Conservation (phyloP, 495 filamentous ascomycete species). For the Hypomontagnella submonticulosa region DNA sequence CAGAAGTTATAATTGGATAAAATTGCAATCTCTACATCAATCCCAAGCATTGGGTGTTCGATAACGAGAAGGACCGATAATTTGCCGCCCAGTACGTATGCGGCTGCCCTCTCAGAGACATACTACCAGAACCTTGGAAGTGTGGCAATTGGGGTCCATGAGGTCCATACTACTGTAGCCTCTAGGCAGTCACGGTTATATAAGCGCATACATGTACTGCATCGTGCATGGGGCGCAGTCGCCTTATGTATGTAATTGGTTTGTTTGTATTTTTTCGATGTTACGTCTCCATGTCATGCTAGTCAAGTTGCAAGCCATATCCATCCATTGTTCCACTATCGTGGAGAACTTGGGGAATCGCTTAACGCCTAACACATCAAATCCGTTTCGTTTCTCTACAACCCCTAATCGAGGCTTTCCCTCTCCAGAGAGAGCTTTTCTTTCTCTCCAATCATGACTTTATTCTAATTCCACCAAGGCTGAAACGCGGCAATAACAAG, state of each 20-base stretch:
- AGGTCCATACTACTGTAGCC: background rate
- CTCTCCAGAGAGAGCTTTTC: background rate
- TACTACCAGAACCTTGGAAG: background rate
- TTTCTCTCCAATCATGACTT: slow-evolving; percentile 8
- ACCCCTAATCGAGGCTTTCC: background rate
- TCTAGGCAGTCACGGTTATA: slow-evolving; percentile 23
- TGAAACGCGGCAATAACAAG: slow-evolving; percentile 27
- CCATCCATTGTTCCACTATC: background rate
- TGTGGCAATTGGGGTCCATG: slow-evolving; percentile 11
- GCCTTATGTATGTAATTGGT: background rate
- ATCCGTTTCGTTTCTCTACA: slow-evolving; percentile 1
- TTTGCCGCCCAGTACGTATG: slow-evolving; percentile 1
- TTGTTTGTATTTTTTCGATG: too few species aligned
- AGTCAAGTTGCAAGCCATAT: background rate
- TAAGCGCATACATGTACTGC: background rate
- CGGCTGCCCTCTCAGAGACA: too few species aligned
- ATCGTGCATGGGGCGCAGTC: slow-evolving; percentile 10
- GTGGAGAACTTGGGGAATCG: slow-evolving; percentile 17
- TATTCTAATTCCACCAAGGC: slow-evolving; percentile 13
- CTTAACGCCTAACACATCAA: slow-evolving; percentile 18
- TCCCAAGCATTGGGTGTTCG: too few species aligned
- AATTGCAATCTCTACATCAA: background rate
- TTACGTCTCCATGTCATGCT: too few species aligned
- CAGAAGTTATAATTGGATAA: slow-evolving; percentile 12
- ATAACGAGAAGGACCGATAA: slow-evolving; percentile 16